Percentiles rank a stretch among this genome's conserved stretches.
Conservation (phyloP, 257 asterid species). For the Phtheirospermum japonicum region DNA sequence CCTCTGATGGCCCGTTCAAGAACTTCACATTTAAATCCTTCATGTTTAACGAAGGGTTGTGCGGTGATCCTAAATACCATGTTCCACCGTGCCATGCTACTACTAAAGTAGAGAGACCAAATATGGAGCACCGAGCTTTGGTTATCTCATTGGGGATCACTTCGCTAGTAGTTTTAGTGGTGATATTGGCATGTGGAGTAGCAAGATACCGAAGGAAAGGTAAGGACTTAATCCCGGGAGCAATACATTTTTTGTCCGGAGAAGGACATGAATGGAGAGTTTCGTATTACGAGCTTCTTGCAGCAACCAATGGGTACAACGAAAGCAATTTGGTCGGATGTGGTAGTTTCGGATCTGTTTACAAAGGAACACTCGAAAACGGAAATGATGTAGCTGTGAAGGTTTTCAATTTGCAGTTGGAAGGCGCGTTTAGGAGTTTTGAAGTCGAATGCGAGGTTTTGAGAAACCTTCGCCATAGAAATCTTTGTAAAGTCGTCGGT, state of each 20-base stretch:
- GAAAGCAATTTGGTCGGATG: constrained; percentile 28
- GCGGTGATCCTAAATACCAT: constrained; percentile 29
- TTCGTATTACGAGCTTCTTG: neutral
- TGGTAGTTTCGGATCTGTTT: constrained; percentile 30
- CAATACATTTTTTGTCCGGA: neutral
- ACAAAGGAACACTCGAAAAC: constrained; percentile 21
- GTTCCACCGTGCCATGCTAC: constrained; percentile 18
- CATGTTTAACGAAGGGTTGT: constrained; percentile 24
- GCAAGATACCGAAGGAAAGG: neutral
- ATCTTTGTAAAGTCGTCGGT: constrained; percentile 29
- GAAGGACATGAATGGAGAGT: neutral
- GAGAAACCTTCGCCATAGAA: constrained; percentile 27
- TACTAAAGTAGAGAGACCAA: neutral
- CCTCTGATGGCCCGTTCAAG: constrained; percentile 26
- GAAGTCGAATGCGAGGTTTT: constrained; percentile 27
- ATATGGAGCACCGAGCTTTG: neutral
- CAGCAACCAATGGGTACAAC: constrained; percentile 1
- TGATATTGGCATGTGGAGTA: neutral
- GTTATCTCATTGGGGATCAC: neutral
- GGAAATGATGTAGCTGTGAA: constrained; percentile 24
- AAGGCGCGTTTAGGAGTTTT: constrained; percentile 26
- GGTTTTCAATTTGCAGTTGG: constrained; percentile 24
- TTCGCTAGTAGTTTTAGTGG: neutral
- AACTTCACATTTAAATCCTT: constrained; percentile 18
- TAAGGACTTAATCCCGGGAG: neutral